These are phyloP conservation scores for Apiospora phragmitis DNA, from an alignment of 2,329 filamentous ascomycete genomes.

Conservation along the genomic window DNA sequence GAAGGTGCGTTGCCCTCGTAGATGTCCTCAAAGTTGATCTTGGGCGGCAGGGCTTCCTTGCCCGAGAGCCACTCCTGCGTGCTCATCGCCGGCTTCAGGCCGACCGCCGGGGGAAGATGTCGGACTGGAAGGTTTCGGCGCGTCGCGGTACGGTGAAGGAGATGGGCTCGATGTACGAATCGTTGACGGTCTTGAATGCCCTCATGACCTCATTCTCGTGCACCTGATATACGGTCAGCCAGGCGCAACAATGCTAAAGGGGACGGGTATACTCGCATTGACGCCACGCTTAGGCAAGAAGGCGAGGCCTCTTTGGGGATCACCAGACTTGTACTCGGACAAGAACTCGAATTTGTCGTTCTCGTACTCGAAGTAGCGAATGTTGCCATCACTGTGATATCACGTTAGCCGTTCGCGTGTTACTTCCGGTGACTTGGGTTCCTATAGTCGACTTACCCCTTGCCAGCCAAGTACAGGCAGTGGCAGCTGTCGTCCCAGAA, in stretches of 20 bases:
- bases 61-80: constrained; percentile 83
- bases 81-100: constrained; percentile 77
- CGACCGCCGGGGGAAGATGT: constrained; percentile 88
- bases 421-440: not conserved
- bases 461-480: constrained; percentile 93
- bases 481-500: constrained; percentile 98
- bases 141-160: constrained; percentile 95
- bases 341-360: constrained; percentile 99
- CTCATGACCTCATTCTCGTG: constrained; percentile 97
- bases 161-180: constrained; percentile 91
- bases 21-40: constrained; percentile 90
- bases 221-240: constrained; percentile 49
- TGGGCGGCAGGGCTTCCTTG: constrained; percentile 80
- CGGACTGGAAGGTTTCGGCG: constrained; percentile 92
- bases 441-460: constrained; percentile 67
- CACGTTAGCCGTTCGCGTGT: constrained; percentile 10
- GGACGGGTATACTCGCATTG: constrained; percentile 58
- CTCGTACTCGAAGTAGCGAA: constrained; percentile 97
- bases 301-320: constrained; percentile 91
- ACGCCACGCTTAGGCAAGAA: constrained; percentile 95
- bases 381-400: constrained; percentile 81
- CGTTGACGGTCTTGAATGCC: constrained; percentile 96
- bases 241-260: not conserved
- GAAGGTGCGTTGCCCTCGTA: constrained; percentile 82
- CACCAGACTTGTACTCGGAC: constrained; percentile 94